Conservation (phyloP, 768 basidiomycete species). For the Amanita pallidorosea region DNA sequence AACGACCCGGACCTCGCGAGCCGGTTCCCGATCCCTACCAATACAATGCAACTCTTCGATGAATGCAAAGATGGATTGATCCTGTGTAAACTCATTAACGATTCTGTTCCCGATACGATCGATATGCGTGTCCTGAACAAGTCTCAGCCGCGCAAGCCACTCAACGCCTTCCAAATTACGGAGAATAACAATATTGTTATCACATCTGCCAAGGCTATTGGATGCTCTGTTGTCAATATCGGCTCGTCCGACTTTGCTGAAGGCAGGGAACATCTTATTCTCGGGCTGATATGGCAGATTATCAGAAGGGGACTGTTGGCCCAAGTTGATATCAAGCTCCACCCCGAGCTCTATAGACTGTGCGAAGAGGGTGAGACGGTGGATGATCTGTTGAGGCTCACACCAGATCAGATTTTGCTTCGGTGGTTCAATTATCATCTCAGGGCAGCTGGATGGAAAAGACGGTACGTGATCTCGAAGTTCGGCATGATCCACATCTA, state of each 20-base stretch:
- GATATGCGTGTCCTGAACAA: slow-evolving; percentile 97
- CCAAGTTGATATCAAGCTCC: slow-evolving; percentile 96
- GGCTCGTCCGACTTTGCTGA: slow-evolving; percentile 89
- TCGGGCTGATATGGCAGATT: slow-evolving; percentile 98
- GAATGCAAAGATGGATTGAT: slow-evolving; percentile 93
- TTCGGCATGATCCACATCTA: not conserved
- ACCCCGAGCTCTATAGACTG: slow-evolving; percentile 92
- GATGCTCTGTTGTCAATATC: slow-evolving; percentile 98
- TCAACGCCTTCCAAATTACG: slow-evolving; percentile 98
- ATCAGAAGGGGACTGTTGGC: slow-evolving; percentile 88
- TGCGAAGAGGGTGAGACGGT: slow-evolving; percentile 97
- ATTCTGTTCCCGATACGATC: slow-evolving; percentile 98
- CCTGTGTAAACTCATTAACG: slow-evolving; percentile 97
- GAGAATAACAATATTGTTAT: slow-evolving; percentile 99
- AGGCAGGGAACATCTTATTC: slow-evolving; percentile 90
- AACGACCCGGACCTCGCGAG: slow-evolving; percentile 78
- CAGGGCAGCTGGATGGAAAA: slow-evolving; percentile 87
- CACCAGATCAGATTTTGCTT: slow-evolving; percentile 95
- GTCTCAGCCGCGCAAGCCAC: slow-evolving; percentile 62
- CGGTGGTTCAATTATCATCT: slow-evolving; percentile 99
- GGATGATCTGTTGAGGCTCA: slow-evolving; percentile 86
- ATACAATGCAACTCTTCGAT: slow-evolving; percentile 98
- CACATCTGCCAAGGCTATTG: slow-evolving; percentile 94
- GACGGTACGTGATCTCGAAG: slow-evolving; percentile 40
- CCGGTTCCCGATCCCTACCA: slow-evolving; percentile 85